phyloP scores from a whole-genome alignment of 768 basidiomycete species.

The Baorangia bicolor region DNA sequence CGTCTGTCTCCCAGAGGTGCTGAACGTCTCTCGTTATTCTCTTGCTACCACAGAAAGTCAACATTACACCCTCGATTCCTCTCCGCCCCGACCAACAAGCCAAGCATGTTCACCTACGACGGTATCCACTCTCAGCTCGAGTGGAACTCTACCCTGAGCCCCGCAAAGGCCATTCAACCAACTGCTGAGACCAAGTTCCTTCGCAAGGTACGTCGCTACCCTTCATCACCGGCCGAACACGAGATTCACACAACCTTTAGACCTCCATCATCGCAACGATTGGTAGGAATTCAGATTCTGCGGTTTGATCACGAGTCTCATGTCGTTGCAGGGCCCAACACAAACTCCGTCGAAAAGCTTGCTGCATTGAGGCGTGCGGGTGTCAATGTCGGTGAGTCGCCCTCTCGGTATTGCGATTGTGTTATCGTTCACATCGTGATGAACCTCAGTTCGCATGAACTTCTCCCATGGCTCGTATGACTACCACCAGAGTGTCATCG shows the following conservation, averaged over 20 bases:
- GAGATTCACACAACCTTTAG: constrained; percentile 42
- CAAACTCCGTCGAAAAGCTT: constrained; percentile 89
- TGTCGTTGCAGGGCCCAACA: constrained; percentile 74
- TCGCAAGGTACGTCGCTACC: constrained; percentile 70
- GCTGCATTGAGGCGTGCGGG: constrained; percentile 82
- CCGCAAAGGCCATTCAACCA: constrained; percentile 65
- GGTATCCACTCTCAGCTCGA: constrained; percentile 81
- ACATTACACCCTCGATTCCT: constrained; percentile 10
- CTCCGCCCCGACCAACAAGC: constrained; percentile 5
- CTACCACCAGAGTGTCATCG: constrained; percentile 98
- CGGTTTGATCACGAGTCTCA: constrained; percentile 3
- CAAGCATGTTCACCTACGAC: constrained; percentile 53
- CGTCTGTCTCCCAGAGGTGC: constrained; percentile 12
- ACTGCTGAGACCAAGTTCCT: constrained; percentile 80
- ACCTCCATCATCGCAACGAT: constrained; percentile 99
- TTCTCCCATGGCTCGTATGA: constrained; percentile 99
- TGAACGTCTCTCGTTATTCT: constrained; percentile 9
- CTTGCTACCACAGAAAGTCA: constrained; percentile 5
- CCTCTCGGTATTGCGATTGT: background rate
- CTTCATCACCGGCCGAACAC: background rate
- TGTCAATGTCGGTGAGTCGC: constrained; percentile 89
- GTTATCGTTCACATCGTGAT: constrained; percentile 8
- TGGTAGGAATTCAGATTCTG: constrained; percentile 48
- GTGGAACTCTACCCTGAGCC: constrained; percentile 85
- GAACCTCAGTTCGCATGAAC: constrained; percentile 91